Base-by-base conservation (phyloP, 805 yeast species). In the Kuraishia ogatae region DNA sequence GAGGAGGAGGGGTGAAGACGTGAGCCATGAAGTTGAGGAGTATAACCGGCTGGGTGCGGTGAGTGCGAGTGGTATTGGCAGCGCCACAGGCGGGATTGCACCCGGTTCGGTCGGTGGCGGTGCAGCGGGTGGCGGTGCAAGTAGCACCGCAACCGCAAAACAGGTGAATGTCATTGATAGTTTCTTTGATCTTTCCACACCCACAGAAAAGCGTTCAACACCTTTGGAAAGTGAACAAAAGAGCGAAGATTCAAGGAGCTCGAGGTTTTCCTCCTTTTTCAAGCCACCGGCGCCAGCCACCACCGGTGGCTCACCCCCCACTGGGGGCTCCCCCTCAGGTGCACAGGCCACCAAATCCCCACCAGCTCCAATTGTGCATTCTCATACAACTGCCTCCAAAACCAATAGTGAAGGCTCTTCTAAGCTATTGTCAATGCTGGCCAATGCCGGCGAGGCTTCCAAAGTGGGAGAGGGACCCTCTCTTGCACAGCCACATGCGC, bases 1-100 rank as follows among this genome's bases (percentile, higher is more conserved):
- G 39, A 73, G 70, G 57, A 71, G 74, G 60, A 73, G 76, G 51
- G 82, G 81, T 4, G 80, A 75, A 52, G 62, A 58, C 8, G 65
- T 70, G 22, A 62, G 67, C 35, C 61, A 62, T 22, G 70, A 66
- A 50, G 46, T 61, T 39, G 57, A 56, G 23, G 64, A 62, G 50
- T 51, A 23, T 17, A 47, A n/a, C 17, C 10, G 11, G 26, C 5
- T 47, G 50, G 23, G 26, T n/a, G 48, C n/a, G n/a, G n/a, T n/a
- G n/a, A n/a, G 22, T n/a, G 22, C 20, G 6, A 10, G 22, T 46
- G 22, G 48, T n/a, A 13, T 8, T n/a, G 22, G 22, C 15, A n/a
- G 22, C 20, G 48, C 22, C n/a, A n/a, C n/a, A n/a, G n/a, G n/a
- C n/a, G n/a, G n/a, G n/a, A n/a, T n/a, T n/a, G n/a, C n/a, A n/a